Base-by-base conservation (phyloP, 345 rosid genomes). In the Eucalyptus regnans region DNA sequence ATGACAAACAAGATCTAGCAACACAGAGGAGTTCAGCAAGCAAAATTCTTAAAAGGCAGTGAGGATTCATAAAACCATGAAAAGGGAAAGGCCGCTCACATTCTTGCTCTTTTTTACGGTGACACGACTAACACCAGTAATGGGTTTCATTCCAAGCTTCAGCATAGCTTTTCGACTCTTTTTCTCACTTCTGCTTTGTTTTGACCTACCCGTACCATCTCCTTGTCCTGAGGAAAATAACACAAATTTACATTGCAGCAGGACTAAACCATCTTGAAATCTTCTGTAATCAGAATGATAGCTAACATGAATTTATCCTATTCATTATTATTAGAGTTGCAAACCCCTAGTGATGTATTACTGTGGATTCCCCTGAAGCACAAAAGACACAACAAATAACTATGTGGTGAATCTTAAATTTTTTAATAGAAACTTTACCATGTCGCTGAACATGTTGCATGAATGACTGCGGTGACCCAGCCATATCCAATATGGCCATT, bases 161-260 rank as follows among this genome's bases (percentile, higher is more conserved):
- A 96, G 88, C 99, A 96, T 96, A 2, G 99, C 97, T 89, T 96
- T 96, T 9, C 99, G 96, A 88, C 96, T 96, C 92, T 96, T 96
- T 92, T 96, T 96, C 86, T 96, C 99, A 48, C 99, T 96, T 91
- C 98, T 92, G 93, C 98, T 96, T 90, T 96, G 99, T 92, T 96
- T 96, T 60, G 95, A 95, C 64, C 96, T 93, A 66, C 96, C 93
- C 43, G 95, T 92, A 64, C 87, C 94, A 84, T 94, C 98, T 56
- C 94, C 98, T 41, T 87, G 92, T 89, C 93, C 96, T 93, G 89
- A n/a, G 27, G 49, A 89, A 29, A 89, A 37, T 8, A 52, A 83
- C 0, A 5, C 37, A 88, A 41, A 76, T 20, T 76, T 44, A 76
- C 84, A 76, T 76, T 76, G 14, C 33, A 44, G 76, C 50, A 44